A percentile compares a stretch with the other conserved stretches of the same genome.
phyloP scores from a whole-genome alignment of 805 yeast genomes.

The Ogataea parapolymorpha region DNA sequence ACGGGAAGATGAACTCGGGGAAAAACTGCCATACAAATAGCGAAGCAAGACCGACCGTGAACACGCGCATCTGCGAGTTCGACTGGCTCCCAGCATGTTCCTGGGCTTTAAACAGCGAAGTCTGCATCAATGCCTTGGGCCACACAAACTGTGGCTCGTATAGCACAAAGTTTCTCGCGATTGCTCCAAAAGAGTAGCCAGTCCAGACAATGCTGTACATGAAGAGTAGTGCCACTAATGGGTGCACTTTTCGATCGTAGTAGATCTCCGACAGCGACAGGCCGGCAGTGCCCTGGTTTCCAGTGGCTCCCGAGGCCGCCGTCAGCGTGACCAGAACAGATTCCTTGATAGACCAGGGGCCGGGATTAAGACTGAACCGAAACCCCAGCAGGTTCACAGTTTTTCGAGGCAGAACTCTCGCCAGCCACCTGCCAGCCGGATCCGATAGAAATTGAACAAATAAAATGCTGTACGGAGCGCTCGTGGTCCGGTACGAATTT shows the following conservation, averaged over 20 bases:
- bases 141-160: constrained; percentile 49
- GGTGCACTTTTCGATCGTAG: constrained; percentile 37
- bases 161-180: constrained; percentile 42
- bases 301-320: constrained; percentile 52
- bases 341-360: constrained; percentile 56
- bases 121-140: constrained; percentile 53
- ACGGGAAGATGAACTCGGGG: constrained; percentile 47
- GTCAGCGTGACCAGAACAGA: constrained; percentile 50
- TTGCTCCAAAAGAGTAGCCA: constrained; percentile 52
- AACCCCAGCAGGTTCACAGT: constrained; percentile 17
- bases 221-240: constrained; percentile 39
- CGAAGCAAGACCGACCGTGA: constrained; percentile 33
- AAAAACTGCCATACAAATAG: constrained; percentile 46
- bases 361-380: constrained; percentile 44
- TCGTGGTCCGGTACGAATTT: constrained; percentile 33
- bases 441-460: constrained; percentile 50
- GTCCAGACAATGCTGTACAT: constrained; percentile 52
- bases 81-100: constrained; percentile 14
- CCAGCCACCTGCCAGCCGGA: constrained; percentile 46
- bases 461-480: constrained; percentile 48
- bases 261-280: constrained; percentile 45
- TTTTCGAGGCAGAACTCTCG: constrained; percentile 38
- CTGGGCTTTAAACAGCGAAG: constrained; percentile 39
- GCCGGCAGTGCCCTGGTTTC: constrained; percentile 47
- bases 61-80: constrained; percentile 34